These are phyloP conservation scores for Excoecaria agallocha DNA, from an alignment of 345 rosid genomes.

Conservation along the genomic window DNA sequence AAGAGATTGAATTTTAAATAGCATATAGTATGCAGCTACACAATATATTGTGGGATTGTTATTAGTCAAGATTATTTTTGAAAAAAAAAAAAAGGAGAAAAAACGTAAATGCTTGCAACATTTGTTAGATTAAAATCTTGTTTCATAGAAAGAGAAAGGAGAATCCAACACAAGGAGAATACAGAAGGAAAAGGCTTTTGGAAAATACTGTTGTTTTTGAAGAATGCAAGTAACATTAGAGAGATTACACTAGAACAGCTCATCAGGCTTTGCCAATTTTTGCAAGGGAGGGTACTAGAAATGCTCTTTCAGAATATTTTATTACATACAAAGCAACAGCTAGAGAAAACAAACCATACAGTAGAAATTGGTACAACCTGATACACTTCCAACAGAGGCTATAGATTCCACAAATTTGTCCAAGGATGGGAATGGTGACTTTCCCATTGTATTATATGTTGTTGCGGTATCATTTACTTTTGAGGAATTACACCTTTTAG, in stretches of 20 bases:
- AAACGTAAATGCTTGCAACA: neutral
- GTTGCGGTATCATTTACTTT: conserved; percentile 45
- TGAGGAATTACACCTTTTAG: conserved; percentile 31
- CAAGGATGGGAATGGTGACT: conserved; percentile 78
- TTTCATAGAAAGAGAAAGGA: conserved; percentile 1
- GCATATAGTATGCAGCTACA: too few relatives aligned
- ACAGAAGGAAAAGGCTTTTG: neutral
- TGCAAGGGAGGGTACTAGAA: neutral
- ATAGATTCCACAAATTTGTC: conserved; percentile 76
- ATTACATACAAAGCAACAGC: neutral
- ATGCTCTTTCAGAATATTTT: neutral
- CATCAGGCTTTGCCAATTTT: conserved; percentile 7
- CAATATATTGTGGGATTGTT: neutral
- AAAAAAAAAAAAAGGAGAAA: too few relatives aligned
- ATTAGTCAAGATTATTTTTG: neutral
- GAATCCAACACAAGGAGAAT: neutral
- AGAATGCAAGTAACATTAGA: neutral
- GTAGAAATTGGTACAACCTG: conserved; percentile 48
- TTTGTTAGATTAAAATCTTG: conserved; percentile 1
- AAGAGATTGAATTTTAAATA: neutral
- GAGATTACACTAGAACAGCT: neutral
- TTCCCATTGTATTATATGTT: conserved; percentile 46
- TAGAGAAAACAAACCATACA: neutral
- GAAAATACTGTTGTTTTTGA: neutral
- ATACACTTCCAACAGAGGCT: conserved; percentile 57